Evolutionary conservation across 1,284 basidiomycete genomes (phyloP).

Genomic region (Tilletia horrida): DNA sequence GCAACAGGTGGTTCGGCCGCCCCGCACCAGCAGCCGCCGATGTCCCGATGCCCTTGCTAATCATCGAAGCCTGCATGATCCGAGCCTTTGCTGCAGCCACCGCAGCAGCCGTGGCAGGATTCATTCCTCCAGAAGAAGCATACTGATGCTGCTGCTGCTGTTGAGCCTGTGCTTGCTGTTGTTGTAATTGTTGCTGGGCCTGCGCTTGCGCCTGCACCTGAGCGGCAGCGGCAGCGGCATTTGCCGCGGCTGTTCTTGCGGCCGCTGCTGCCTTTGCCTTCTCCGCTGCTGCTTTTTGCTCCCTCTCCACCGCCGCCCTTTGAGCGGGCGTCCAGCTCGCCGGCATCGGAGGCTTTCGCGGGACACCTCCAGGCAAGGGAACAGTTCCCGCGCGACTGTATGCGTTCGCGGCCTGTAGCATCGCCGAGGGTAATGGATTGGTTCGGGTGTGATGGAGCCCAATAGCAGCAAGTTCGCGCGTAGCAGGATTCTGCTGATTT

Average conservation of each 20-base stretch:
- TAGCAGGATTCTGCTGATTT: too few relatives aligned
- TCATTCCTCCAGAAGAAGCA: too few relatives aligned
- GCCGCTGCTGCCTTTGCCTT: not conserved
- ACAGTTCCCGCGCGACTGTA: slow-evolving; percentile 11
- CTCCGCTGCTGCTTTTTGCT: not conserved
- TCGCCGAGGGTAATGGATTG: slow-evolving; percentile 1
- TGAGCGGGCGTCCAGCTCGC: slow-evolving; percentile 4
- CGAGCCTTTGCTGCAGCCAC: slow-evolving; percentile 19
- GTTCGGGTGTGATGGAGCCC: not conserved
- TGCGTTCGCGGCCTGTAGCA: slow-evolving; percentile 11
- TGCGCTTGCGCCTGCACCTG: slow-evolving; percentile 5
- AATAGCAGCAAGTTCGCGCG: not conserved
- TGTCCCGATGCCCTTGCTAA: not conserved
- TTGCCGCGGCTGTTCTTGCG: not conserved
- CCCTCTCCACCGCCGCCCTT: slow-evolving; percentile 5
- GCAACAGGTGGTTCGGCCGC: too few relatives aligned
- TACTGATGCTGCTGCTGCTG: too few relatives aligned
- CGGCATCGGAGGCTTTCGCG: not conserved
- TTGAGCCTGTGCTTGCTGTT: too few relatives aligned
- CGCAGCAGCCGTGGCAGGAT: slow-evolving; percentile 9
- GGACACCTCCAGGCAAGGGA: not conserved
- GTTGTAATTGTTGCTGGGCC: not conserved
- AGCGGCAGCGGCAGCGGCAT: not conserved
- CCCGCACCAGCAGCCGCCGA: not conserved
- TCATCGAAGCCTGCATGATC: slow-evolving; percentile 3